Conservation (phyloP, 1,139 yeast genomes). For the Diutina mesorugosa region DNA sequence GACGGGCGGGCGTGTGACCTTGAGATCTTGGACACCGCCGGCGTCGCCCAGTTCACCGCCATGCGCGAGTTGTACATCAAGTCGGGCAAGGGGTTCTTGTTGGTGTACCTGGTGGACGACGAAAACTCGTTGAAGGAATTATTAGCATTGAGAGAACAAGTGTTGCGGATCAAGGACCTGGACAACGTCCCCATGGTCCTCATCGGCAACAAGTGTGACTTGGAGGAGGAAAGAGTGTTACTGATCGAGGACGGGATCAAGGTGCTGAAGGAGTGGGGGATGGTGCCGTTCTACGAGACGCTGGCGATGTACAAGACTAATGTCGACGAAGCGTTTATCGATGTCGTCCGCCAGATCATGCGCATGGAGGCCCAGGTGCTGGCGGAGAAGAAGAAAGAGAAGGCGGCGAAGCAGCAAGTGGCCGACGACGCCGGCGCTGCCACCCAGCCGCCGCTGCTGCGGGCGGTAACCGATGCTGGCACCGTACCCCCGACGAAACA, state of each 20-base stretch:
- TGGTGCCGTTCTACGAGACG: constrained; percentile 86
- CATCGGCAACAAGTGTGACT: constrained; percentile 82
- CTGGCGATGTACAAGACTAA: constrained; percentile 86
- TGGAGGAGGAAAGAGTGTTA: constrained; percentile 63
- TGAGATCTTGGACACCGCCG: constrained; percentile 44
- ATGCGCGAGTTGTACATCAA: constrained; percentile 60
- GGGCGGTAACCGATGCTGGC: constrained; percentile 3
- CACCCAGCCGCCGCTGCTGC: constrained; percentile 2
- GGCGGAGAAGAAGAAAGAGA: constrained; percentile 35
- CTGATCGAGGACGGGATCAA: constrained; percentile 70
- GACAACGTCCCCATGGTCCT: constrained; percentile 72
- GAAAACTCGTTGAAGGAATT: constrained; percentile 75
- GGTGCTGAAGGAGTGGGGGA: constrained; percentile 77
- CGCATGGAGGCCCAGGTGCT: constrained; percentile 49
- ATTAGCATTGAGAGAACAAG: constrained; percentile 76
- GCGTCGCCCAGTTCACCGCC: constrained; percentile 41
- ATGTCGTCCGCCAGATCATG: constrained; percentile 80
- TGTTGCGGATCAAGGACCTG: constrained; percentile 75
- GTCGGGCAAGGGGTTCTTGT: constrained; percentile 24
- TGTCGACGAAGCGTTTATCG: constrained; percentile 82
- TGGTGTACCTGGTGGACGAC: constrained; percentile 86
- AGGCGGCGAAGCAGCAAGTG: constrained; percentile 20
- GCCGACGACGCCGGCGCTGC: constrained; percentile 4
- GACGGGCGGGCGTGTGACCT: constrained; percentile 87
- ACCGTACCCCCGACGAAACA: constrained; percentile 4